phyloP scores from a whole-genome alignment of 106 monocot species.

The Apostasia ramifera region DNA sequence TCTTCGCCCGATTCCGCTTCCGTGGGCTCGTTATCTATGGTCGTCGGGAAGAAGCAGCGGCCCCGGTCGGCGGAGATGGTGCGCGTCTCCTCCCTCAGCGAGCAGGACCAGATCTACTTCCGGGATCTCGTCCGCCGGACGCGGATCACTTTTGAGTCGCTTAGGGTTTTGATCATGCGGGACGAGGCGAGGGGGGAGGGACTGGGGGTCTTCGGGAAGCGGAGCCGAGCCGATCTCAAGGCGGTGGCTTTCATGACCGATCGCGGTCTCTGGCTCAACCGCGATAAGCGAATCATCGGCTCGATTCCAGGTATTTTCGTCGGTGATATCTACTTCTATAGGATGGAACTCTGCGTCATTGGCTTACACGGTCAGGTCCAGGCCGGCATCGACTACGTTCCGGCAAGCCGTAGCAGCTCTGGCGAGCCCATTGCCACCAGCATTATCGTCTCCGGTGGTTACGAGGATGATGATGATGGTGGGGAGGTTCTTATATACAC shows the following conservation, averaged over 20 bases:
- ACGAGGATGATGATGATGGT: conserved; percentile 70
- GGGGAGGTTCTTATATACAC: conserved; percentile 58
- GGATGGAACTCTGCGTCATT: conserved; percentile 85
- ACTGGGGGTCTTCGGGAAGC: conserved; percentile 13
- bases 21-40: conserved; percentile 6
- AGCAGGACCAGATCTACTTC: conserved; percentile 50
- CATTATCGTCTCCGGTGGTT: conserved; percentile 72
- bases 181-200: conserved; percentile 24
- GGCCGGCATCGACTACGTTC: conserved; percentile 76
- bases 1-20: background rate
- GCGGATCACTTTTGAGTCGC: conserved; percentile 61
- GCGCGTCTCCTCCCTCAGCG: conserved; percentile 41
- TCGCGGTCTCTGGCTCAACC: conserved; percentile 65
- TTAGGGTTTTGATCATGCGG: conserved; percentile 43
- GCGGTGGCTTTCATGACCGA: conserved; percentile 66
- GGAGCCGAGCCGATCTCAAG: conserved; percentile 43
- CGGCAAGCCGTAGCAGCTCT: conserved; percentile 17
- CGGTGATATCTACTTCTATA: conserved; percentile 85
- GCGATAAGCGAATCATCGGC: conserved; percentile 82
- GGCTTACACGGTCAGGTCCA: conserved; percentile 94
- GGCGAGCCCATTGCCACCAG: conserved; percentile 70
- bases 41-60: conserved; percentile 37
- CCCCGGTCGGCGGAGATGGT: conserved; percentile 70
- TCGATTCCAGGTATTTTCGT: conserved; percentile 73
- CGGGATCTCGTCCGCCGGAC: conserved; percentile 57